Base-by-base conservation (phyloP, 139 green algal genomes). In the Desmodesmus armatus region DNA sequence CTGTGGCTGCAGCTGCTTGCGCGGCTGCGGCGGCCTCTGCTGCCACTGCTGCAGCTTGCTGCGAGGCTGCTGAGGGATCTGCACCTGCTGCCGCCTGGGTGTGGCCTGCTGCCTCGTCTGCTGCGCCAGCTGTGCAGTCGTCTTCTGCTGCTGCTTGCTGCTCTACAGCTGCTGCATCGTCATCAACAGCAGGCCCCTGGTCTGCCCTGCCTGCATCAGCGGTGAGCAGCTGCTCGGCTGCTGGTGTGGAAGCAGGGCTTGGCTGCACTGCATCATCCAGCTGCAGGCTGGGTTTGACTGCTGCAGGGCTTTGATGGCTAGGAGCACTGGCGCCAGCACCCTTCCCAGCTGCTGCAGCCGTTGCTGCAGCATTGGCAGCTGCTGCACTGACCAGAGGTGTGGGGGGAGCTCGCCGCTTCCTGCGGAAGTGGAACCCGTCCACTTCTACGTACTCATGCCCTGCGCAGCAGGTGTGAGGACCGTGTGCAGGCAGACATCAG, bases 371-470 rank as follows among this genome's bases (percentile, higher is more conserved):
- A 33, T 55, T 39, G 13, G 15, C 27, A 43, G 25, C 60, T 62
- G 71, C 31, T 62, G 78, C 60, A 47, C 62, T 39, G 51, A 43
- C 62, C 19, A 41, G 62, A 1, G 39, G 37, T 66, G 78, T 41
- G 17, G 78, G 40, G 15, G 72, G 3, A 55, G 39, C 55, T 27
- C 55, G 53, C 37, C 76, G 76, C 40, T 82, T 82, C 35, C 76
- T 53, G 25, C 76, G 53, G 55, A 72, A 73, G 2, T 41, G 25
- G 15, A 82, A 82, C 55, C 49, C 55, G 3, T 82, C 76, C 3
- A 82, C 55, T 37, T 82, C 76, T 37, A 82, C 76, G 29, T 72
- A 37, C 39, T 82, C 76, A 72, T 82, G 76, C 19, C 60, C 76
- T 82, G 76, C 51, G 21, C 51, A 17, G 19, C 51, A 27, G 58